Conservation (phyloP, 768 basidiomycete genomes). For the Sporobolomyces phaffii region DNA sequence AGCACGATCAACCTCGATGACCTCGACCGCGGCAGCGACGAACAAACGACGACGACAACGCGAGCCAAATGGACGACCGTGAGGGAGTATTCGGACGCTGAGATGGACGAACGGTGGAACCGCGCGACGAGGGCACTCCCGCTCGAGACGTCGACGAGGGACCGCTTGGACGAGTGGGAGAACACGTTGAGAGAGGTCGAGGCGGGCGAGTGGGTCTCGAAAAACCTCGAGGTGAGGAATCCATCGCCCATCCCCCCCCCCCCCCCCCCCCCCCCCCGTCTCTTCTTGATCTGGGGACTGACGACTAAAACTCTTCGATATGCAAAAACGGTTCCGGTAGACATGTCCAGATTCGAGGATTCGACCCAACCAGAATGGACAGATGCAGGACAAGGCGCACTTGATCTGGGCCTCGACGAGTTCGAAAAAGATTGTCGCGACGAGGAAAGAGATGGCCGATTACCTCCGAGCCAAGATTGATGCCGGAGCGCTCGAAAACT, state of each 20-base stretch:
- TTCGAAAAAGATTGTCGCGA: neutral
- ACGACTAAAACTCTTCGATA: no score
- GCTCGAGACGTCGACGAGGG: neutral
- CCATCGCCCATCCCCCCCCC: neutral
- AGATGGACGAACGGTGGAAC: neutral
- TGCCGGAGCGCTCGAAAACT: conserved; percentile 19
- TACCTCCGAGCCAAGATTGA: conserved; percentile 1
- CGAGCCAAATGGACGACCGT: no score
- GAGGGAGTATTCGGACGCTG: no score
- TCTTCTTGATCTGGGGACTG: no score
- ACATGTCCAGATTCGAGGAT: conserved; percentile 23
- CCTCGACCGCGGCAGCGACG: neutral
- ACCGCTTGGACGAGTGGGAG: conserved; percentile 21
- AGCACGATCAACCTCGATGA: neutral
- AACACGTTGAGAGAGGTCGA: conserved; percentile 11
- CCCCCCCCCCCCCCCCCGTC: no score
- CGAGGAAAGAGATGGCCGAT: conserved; percentile 4
- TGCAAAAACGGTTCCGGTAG: no score
- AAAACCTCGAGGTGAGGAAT: conserved; percentile 12
- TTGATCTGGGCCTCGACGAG: conserved; percentile 9
- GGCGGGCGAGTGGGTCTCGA: conserved; percentile 25
- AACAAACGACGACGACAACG: no score
- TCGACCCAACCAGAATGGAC: conserved; percentile 21
- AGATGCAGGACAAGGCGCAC: conserved; percentile 17
- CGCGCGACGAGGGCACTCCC: conserved; percentile 1